phyloP scores from a whole-genome alignment of 805 yeast species.

The Barnettozyma salicaria region DNA sequence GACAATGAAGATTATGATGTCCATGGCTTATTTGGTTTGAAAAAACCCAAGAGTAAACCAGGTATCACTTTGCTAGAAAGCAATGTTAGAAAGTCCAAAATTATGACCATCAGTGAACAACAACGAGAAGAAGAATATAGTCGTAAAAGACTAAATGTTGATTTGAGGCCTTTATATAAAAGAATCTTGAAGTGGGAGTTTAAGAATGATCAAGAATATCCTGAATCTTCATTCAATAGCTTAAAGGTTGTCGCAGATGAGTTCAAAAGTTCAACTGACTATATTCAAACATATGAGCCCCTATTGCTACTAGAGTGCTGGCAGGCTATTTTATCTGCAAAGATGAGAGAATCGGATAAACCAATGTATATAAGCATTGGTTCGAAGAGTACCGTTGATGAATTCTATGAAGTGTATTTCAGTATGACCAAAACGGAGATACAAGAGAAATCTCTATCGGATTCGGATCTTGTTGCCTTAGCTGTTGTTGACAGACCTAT shows the following conservation, averaged over 20 bases:
- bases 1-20: slow-evolving; percentile 36
- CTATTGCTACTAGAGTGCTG: slow-evolving; percentile 84
- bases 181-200: slow-evolving; percentile 75
- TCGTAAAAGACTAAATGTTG: slow-evolving; percentile 74
- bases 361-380: slow-evolving; percentile 72
- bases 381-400: slow-evolving; percentile 75
- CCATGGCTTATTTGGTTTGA: slow-evolving; percentile 30
- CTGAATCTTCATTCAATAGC: slow-evolving; percentile 40
- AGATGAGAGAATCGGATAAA: slow-evolving; percentile 44
- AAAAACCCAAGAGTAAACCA: slow-evolving; percentile 16
- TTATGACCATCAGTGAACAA: slow-evolving; percentile 25
- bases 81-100: slow-evolving; percentile 29
- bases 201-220: slow-evolving; percentile 47
- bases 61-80: slow-evolving; percentile 31
- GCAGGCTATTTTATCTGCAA: slow-evolving; percentile 78
- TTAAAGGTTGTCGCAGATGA: slow-evolving; percentile 40
- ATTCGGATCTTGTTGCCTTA: slow-evolving; percentile 69
- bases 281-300: slow-evolving; percentile 69
- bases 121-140: slow-evolving; percentile 67
- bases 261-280: slow-evolving; percentile 57
- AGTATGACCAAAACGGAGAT: slow-evolving; percentile 51
- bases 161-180: slow-evolving; percentile 66
- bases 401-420: slow-evolving; percentile 81
- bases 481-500: slow-evolving; percentile 32
- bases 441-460: slow-evolving; percentile 51